A percentile compares a stretch with the other conserved stretches of the same genome.
Evolutionary conservation across 1,284 basidiomycete species (phyloP).

Genomic region (Irpex sp.): DNA sequence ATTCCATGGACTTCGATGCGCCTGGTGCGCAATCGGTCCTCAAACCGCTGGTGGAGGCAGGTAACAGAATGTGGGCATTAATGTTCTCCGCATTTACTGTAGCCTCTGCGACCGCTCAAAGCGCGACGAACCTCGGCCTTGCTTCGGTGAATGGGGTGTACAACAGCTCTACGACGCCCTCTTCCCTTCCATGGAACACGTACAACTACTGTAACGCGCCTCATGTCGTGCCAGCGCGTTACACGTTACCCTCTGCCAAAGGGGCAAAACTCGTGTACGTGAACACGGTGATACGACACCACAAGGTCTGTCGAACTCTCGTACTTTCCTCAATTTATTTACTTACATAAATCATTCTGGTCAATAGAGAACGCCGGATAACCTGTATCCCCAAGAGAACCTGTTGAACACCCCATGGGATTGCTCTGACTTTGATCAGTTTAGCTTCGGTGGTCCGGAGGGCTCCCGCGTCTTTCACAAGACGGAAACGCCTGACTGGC

Average conservation of each 20-base stretch:
- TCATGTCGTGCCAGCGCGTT: conserved; percentile 51
- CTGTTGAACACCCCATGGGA: conserved; percentile 50
- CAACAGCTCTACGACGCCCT: conserved; percentile 49
- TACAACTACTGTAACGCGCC: conserved; percentile 67
- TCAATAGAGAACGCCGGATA: conserved; percentile 48
- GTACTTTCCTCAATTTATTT: not conserved
- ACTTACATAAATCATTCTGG: not conserved
- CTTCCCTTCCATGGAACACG: conserved; percentile 52
- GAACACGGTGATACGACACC: conserved; percentile 54
- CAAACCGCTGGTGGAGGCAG: not conserved
- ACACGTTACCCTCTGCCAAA: conserved; percentile 34
- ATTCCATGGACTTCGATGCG: not conserved
- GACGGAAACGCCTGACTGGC: conserved; percentile 43
- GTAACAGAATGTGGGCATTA: conserved; percentile 1
- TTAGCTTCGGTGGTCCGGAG: conserved; percentile 39
- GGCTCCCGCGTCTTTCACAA: conserved; percentile 47
- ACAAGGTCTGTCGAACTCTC: conserved; percentile 45
- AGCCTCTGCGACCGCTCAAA: not conserved
- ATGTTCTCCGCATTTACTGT: not conserved
- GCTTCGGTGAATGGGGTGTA: conserved; percentile 39
- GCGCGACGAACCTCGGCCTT: conserved; percentile 10
- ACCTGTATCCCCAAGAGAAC: conserved; percentile 54
- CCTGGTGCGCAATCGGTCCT: not conserved
- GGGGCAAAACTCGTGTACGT: conserved; percentile 46
- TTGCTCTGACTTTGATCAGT: conserved; percentile 43